Percentiles rank a stretch among this genome's conserved stretches.
Conservation (phyloP, 352 stramenopile genomes). For the Globisporangium spiculum region DNA sequence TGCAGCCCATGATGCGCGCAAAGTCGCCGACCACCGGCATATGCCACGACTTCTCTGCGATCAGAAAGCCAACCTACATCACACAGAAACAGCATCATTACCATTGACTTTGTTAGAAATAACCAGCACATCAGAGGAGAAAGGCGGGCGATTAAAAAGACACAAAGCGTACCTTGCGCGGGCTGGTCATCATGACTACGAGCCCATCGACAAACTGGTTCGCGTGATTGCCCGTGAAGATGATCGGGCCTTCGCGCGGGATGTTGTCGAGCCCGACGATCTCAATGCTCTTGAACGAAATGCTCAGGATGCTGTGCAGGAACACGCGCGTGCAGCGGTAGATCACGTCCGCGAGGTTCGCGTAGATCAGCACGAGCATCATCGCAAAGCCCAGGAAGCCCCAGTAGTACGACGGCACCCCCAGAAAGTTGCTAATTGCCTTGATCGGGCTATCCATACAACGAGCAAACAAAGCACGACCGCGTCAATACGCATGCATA, state of each 20-base stretch:
- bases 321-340: conserved; percentile 89
- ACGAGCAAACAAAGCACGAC: background rate
- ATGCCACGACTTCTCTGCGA: conserved; percentile 96
- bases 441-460: conserved; percentile 67
- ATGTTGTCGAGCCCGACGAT: conserved; percentile 96
- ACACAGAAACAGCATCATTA: background rate
- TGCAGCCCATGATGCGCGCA: conserved; percentile 92
- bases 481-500: background rate
- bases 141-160: background rate
- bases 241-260: conserved; percentile 93
- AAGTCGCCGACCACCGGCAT: conserved; percentile 93
- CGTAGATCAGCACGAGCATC: conserved; percentile 67
- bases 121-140: background rate
- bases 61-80: conserved; percentile 91
- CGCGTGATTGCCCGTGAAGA: conserved; percentile 97
- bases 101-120: background rate
- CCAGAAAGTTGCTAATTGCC: conserved; percentile 70
- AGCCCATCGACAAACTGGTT: conserved; percentile 99
- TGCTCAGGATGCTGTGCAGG: conserved; percentile 96
- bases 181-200: conserved; percentile 94
- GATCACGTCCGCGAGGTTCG: conserved; percentile 78
- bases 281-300: conserved; percentile 98
- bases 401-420: conserved; percentile 68
- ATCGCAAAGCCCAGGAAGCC: conserved; percentile 55
- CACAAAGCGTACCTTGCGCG: conserved; percentile 70